These are phyloP conservation scores for Aspergillus sp. DNA, from an alignment of 2,329 filamentous ascomycete genomes.

Conservation along the genomic window DNA sequence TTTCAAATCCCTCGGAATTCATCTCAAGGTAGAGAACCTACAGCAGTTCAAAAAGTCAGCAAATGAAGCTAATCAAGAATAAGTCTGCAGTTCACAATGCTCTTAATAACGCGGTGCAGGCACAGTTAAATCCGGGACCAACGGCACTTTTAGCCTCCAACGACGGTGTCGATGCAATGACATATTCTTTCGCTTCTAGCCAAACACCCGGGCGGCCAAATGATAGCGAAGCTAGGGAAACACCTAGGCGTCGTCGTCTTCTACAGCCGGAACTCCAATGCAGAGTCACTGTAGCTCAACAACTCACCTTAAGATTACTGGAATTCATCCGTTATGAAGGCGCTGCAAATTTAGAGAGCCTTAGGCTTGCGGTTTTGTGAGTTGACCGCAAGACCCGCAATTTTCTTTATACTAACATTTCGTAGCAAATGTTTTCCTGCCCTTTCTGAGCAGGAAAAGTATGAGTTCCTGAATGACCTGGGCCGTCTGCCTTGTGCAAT, in stretches of 20 bases:
- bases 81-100: constrained; percentile 27
- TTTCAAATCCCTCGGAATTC: constrained; percentile 25
- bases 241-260: constrained; percentile 37
- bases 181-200: neutral
- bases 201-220: constrained; percentile 14
- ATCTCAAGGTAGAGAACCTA: constrained; percentile 31
- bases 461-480: constrained; percentile 55
- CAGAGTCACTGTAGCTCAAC: constrained; percentile 24
- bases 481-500: constrained; percentile 59
- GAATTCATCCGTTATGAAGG: constrained; percentile 35
- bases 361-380: constrained; percentile 52
- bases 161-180: neutral
- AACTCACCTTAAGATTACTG: constrained; percentile 35
- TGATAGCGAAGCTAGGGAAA: constrained; percentile 22
- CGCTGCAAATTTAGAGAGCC: constrained; percentile 35
- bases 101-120: constrained; percentile 4
- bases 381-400: constrained; percentile 25
- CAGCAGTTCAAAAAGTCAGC: neutral
- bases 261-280: constrained; percentile 37
- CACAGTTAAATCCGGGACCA: neutral
- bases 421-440: constrained; percentile 45
- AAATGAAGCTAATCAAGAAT: constrained; percentile 16
- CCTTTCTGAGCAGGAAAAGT: constrained; percentile 52
- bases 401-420: constrained; percentile 7
- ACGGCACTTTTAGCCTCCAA: neutral